Base-by-base conservation (phyloP, 768 basidiomycete genomes). In the Russula griseocarnosa region DNA sequence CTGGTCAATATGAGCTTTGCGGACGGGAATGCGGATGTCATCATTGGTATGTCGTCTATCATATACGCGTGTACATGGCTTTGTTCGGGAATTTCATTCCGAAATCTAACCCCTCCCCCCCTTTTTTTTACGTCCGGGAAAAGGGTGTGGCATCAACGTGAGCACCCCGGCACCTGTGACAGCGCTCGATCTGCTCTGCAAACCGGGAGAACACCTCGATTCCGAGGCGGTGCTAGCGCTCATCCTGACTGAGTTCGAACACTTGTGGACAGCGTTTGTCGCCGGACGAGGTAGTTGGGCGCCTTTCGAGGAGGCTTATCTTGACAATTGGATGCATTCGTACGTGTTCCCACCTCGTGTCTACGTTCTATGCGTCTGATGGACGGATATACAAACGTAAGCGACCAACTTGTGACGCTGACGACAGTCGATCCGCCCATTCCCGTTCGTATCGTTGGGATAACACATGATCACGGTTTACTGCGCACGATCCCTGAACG, bases 111-210 rank as follows among this genome's bases (percentile, higher is more conserved):
- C 10, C n/a, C 4, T 13, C 8, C n/a, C 4, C 36, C 8, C 13
- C 1, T 14, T 34, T 22, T 34, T 55, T 18, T 38, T 4, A n/a
- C 4, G 9, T 30, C 36, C 34, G 20, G 38, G 14, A 42, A 50
- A 40, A 97, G 96, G 95, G 2, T 92, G 89, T 69, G 96, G 96
- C 3, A 71, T 98, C 61, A 96, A 99, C 71, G 82, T 95, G 7
- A 79, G 89, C 65, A 96, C 93, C 69, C 78, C 83, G 14, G 84
- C 83, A 1, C 96, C 96, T 2, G 87, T 94, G 14, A 83, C 86
- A 9, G 96, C 95, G 0, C 78, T 98, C 3, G 79, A 83, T 14
- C 88, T 93, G 66, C 79, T 98, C 5, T 77, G 80, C 55, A 76
- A 79, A 10, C 69, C 76, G 2, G 70, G 72, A 42, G 71, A 55